Percentiles rank a stretch among this genome's conserved stretches.
Conservation (phyloP, 2,329 filamentous ascomycete species). For the Alternaria triticina region DNA sequence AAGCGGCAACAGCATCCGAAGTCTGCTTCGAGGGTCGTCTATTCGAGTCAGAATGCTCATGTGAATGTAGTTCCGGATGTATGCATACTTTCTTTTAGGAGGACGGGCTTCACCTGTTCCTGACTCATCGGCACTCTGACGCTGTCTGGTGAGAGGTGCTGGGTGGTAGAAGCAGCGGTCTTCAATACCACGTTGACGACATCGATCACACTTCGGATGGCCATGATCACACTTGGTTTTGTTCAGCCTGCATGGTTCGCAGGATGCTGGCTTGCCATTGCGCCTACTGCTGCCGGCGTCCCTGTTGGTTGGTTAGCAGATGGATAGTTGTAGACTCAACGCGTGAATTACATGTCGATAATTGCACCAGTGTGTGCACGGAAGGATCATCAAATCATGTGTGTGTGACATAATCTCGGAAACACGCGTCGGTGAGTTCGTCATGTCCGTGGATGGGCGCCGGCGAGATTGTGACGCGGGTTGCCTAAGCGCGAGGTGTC, state of each 20-base stretch:
- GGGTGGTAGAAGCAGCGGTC: constrained; percentile 46
- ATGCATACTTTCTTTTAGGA: constrained; percentile 37
- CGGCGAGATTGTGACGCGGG: background rate
- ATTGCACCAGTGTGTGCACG: background rate
- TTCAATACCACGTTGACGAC: constrained; percentile 40
- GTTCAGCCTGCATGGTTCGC: constrained; percentile 43
- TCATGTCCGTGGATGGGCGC: background rate
- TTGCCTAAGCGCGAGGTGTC: background rate
- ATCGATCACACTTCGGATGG: constrained; percentile 41
- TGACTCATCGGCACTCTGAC: constrained; percentile 17
- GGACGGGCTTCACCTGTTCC: constrained; percentile 23
- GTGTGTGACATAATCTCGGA: background rate
- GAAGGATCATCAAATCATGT: background rate
- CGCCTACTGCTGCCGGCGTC: constrained; percentile 35
- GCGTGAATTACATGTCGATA: constrained; percentile 1
- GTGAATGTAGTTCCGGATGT: background rate
- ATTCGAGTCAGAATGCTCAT: background rate
- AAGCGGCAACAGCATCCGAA: constrained; percentile 8
- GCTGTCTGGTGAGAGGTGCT: constrained; percentile 42
- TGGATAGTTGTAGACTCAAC: background rate
- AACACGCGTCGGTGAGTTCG: background rate
- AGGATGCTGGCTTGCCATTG: constrained; percentile 43
- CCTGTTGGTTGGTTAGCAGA: constrained; percentile 22
- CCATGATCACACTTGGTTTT: constrained; percentile 44
- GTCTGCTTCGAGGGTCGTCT: constrained; percentile 29